Evolutionary conservation across 2,329 filamentous ascomycete species (phyloP).

Genomic region (Aspergillaceae sp.): DNA sequence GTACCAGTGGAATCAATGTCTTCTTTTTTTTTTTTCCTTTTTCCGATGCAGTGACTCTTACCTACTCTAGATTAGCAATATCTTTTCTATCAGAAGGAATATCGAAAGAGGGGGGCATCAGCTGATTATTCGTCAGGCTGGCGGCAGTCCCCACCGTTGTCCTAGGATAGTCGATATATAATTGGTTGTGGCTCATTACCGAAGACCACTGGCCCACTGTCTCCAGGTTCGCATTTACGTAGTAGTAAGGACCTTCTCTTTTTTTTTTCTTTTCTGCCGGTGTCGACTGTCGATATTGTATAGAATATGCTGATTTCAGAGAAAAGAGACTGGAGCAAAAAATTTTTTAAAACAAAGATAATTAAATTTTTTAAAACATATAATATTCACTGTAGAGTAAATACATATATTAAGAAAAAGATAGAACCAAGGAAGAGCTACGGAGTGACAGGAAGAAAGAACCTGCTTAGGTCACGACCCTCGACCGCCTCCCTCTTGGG

Average conservation of each 20-base stretch:
- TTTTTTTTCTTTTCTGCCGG: slow-evolving; percentile 1
- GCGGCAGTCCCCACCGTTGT: background rate
- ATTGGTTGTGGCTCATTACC: slow-evolving; percentile 15
- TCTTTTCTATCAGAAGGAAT: too few relatives aligned
- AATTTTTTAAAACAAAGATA: slow-evolving; percentile 3
- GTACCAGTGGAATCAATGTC: too few relatives aligned
- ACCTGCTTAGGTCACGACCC: slow-evolving; percentile 13
- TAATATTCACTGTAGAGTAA: background rate
- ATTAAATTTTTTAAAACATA: background rate
- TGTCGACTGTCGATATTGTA: background rate
- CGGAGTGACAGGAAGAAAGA: slow-evolving; percentile 2
- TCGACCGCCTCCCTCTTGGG: slow-evolving; percentile 19
- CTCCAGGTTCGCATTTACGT: slow-evolving; percentile 11
- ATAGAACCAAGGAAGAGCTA: slow-evolving; percentile 16
- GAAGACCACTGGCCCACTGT: slow-evolving; percentile 15
- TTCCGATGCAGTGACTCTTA: too few relatives aligned
- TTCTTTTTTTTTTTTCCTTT: too few relatives aligned
- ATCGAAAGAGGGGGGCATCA: background rate
- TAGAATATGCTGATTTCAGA: too few relatives aligned
- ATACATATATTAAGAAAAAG: background rate
- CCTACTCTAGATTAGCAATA: too few relatives aligned
- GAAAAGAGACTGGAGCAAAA: background rate
- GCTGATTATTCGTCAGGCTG: background rate
- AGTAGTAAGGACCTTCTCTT: slow-evolving; percentile 7
- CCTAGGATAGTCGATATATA: background rate